Evolutionary conservation across 169 alveolate species (phyloP).

Genomic region (Eimeria zaria): DNA sequence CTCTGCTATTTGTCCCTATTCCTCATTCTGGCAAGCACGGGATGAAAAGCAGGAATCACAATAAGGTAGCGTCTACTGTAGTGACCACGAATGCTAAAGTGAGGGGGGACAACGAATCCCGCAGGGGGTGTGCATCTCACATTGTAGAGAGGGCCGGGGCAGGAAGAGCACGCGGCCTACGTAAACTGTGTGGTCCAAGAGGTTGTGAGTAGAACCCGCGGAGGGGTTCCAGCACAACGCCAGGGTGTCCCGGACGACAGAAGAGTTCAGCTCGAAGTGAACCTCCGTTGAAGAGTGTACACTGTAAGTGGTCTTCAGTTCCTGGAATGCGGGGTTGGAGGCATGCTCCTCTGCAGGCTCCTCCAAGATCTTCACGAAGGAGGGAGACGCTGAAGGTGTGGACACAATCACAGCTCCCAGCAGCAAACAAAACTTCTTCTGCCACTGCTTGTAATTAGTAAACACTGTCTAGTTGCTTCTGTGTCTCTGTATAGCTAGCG

Average conservation of each 20-base stretch:
- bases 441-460: too few relatives aligned
- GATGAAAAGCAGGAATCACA: background rate
- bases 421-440: background rate
- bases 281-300: background rate
- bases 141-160: background rate
- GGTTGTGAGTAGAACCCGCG: slow-evolving; percentile 19
- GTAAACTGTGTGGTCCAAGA: slow-evolving; percentile 57
- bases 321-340: background rate
- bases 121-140: background rate
- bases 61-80: background rate
- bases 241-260: background rate
- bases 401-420: background rate
- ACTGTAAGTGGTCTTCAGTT: background rate
- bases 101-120: background rate
- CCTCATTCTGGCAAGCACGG: background rate
- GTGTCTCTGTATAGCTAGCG: too few relatives aligned
- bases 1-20: background rate
- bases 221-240: slow-evolving; percentile 65
- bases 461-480: too few relatives aligned
- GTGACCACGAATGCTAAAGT: background rate
- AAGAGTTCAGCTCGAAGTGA: background rate
- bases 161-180: slow-evolving; percentile 58
- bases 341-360: background rate
- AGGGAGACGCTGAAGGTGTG: background rate
- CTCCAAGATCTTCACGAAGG: background rate